Conservation (phyloP, 495 filamentous ascomycete genomes). For the Penicillium verhagenii region DNA sequence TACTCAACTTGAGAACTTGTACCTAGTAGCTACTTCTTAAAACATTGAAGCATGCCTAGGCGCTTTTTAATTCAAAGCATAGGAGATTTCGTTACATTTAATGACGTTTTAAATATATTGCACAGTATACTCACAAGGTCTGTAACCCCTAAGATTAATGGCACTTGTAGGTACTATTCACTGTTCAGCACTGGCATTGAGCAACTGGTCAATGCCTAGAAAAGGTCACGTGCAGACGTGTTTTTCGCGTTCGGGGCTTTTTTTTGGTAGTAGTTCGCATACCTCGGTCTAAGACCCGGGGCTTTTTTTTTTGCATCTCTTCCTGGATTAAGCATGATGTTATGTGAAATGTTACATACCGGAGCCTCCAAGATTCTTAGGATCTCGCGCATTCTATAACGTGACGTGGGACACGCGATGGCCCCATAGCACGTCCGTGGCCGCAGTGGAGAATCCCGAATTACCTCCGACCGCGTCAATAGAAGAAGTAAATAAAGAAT, state of each 20-base stretch:
- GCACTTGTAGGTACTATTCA: no score
- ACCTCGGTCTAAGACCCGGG: neutral
- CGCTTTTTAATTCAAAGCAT: no score
- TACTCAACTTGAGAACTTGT: no score
- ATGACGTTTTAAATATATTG: no score
- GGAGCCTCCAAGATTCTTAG: slow-evolving; percentile 5
- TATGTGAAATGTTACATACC: slow-evolving; percentile 15
- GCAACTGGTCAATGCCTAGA: neutral
- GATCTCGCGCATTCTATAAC: slow-evolving; percentile 19
- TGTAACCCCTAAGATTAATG: no score
- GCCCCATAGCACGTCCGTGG: slow-evolving; percentile 18
- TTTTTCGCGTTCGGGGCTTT: slow-evolving; percentile 15
- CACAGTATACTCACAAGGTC: no score
- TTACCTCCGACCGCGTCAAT: slow-evolving; percentile 20
- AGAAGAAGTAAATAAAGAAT: slow-evolving; percentile 1
- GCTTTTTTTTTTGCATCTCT: neutral
- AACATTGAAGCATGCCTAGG: no score
- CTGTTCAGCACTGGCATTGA: no score
- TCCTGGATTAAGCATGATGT: neutral
- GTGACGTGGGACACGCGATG: slow-evolving; percentile 25
- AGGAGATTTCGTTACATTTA: no score
- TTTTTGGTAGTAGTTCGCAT: neutral
- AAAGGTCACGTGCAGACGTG: slow-evolving; percentile 18
- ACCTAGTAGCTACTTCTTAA: no score
- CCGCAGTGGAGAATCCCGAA: slow-evolving; percentile 15